Evolutionary conservation across 345 rosid species (phyloP).

Genomic region (Pistacia atlantica): DNA sequence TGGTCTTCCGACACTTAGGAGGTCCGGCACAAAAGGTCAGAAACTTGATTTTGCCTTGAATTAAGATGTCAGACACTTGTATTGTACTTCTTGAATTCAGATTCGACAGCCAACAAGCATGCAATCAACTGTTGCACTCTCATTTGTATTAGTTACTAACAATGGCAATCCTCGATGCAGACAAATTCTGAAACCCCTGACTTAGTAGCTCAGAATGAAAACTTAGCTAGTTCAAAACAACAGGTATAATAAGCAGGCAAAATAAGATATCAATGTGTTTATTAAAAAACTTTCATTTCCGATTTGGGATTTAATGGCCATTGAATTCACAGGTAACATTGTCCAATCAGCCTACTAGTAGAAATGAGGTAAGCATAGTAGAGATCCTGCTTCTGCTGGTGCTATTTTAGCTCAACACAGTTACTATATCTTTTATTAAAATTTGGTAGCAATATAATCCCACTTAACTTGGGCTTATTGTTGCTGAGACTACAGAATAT

Average conservation of each 20-base stretch:
- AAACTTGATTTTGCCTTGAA: background rate
- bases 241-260: slow-evolving; percentile 1
- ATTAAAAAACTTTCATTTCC: background rate
- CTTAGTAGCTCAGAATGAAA: slow-evolving; percentile 7
- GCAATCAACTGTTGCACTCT: background rate
- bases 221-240: slow-evolving; percentile 5
- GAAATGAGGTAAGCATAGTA: slow-evolving; percentile 49
- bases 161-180: slow-evolving; percentile 25
- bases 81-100: too few species aligned
- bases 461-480: background rate
- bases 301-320: background rate
- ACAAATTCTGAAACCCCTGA: slow-evolving; percentile 18
- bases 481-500: background rate
- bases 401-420: background rate
- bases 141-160: background rate
- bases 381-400: background rate
- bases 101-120: background rate
- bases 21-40: slow-evolving; percentile 45
- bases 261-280: background rate
- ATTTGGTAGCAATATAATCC: background rate
- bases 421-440: background rate
- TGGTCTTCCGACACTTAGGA: slow-evolving; percentile 73
- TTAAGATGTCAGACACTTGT: too few species aligned
- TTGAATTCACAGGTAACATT: slow-evolving; percentile 31
- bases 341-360: slow-evolving; percentile 34